phyloP scores from a whole-genome alignment of 2,329 filamentous ascomycete genomes.

The Alternaria brassicicola region DNA sequence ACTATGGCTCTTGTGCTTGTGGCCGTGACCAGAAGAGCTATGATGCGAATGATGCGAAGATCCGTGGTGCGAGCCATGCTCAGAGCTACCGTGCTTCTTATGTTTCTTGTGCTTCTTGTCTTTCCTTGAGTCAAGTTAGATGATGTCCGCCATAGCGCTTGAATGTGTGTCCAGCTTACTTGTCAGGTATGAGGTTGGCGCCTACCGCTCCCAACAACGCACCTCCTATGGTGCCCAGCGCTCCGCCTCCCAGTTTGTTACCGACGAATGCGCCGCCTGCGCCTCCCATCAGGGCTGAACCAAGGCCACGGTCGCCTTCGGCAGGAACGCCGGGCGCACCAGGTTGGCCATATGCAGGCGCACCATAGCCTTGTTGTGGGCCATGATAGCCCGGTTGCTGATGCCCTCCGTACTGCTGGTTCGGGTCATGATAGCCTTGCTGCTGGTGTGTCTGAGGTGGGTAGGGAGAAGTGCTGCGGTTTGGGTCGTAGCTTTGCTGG shows the following conservation, averaged over 20 bases:
- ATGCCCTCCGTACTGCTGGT: slow-evolving; percentile 28
- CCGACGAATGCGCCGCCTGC: slow-evolving; percentile 62
- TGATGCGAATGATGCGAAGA: slow-evolving; percentile 15
- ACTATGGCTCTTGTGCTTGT: slow-evolving; percentile 41
- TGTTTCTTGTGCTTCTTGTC: slow-evolving; percentile 44
- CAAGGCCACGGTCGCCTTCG: slow-evolving; percentile 63
- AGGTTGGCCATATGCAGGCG: slow-evolving; percentile 50
- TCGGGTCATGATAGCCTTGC: slow-evolving; percentile 26
- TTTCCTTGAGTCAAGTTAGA: slow-evolving; percentile 20
- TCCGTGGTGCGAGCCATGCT: slow-evolving; percentile 33
- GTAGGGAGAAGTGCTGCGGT: slow-evolving; percentile 47
- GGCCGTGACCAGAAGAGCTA: neutral
- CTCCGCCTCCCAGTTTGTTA: slow-evolving; percentile 60
- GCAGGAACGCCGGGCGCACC: slow-evolving; percentile 39
- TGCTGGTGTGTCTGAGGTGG: slow-evolving; percentile 38
- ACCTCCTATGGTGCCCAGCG: slow-evolving; percentile 59
- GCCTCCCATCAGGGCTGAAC: slow-evolving; percentile 60
- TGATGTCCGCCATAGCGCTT: neutral
- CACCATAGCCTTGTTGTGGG: slow-evolving; percentile 32
- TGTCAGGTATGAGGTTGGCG: slow-evolving; percentile 59
- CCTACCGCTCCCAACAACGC: slow-evolving; percentile 61
- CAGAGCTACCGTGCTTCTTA: slow-evolving; percentile 44
- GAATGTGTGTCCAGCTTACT: slow-evolving; percentile 33
- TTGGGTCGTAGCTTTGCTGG: slow-evolving; percentile 44
- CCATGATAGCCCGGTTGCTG: slow-evolving; percentile 20